A percentile compares a stretch with the other conserved stretches of the same genome.
Conservation (phyloP, 495 filamentous ascomycete species). For the Filosporella fistucella region DNA sequence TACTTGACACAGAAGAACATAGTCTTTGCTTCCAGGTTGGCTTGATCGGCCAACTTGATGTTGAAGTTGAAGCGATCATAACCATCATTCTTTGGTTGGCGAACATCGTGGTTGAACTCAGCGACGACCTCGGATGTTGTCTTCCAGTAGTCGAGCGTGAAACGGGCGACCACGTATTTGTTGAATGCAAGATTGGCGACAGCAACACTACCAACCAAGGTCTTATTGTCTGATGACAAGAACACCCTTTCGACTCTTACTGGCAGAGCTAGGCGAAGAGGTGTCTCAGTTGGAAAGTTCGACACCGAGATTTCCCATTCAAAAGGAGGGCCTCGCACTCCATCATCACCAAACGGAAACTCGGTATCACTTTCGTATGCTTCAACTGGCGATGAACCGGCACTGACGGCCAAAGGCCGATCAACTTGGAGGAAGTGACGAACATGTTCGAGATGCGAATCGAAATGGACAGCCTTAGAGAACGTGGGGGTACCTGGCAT, state of each 20-base stretch:
- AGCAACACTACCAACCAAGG: slow-evolving; percentile 72
- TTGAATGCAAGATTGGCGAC: slow-evolving; percentile 89
- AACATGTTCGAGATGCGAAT: slow-evolving; percentile 89
- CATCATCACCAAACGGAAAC: slow-evolving; percentile 73
- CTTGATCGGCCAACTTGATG: slow-evolving; percentile 86
- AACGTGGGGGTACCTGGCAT: slow-evolving; percentile 98
- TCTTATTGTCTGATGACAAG: slow-evolving; percentile 82
- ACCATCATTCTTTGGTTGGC: slow-evolving; percentile 59
- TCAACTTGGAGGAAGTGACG: slow-evolving; percentile 93
- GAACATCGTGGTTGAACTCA: slow-evolving; percentile 78
- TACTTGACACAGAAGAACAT: slow-evolving; percentile 91
- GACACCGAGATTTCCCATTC: slow-evolving; percentile 84
- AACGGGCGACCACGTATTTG: slow-evolving; percentile 82
- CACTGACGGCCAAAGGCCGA: slow-evolving; percentile 88
- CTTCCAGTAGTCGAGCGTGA: slow-evolving; percentile 97
- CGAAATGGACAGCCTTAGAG: slow-evolving; percentile 93
- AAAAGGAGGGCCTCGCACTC: slow-evolving; percentile 48
- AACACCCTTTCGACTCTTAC: slow-evolving; percentile 79
- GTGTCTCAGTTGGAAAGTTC: slow-evolving; percentile 74
- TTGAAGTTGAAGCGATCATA: slow-evolving; percentile 89
- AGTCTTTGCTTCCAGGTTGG: slow-evolving; percentile 85
- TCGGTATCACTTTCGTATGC: slow-evolving; percentile 76
- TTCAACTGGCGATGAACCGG: slow-evolving; percentile 90
- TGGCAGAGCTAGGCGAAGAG: slow-evolving; percentile 56
- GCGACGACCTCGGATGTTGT: slow-evolving; percentile 91